phyloP scores from a whole-genome alignment of 495 filamentous ascomycete genomes.

The Penicillium herquei region DNA sequence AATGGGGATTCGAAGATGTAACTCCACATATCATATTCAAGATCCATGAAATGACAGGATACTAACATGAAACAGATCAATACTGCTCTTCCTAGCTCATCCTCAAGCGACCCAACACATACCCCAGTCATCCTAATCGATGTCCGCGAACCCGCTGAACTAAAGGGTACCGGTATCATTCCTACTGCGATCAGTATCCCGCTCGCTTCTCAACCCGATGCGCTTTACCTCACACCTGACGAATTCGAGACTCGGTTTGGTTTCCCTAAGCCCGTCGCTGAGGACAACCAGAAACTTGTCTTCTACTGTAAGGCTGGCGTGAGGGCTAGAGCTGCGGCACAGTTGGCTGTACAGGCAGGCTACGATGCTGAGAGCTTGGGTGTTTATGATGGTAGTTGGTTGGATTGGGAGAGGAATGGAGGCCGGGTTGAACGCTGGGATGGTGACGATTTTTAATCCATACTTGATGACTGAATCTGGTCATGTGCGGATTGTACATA shows the following conservation, averaged over 20 bases:
- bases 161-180: conserved; percentile 66
- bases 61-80: conserved; percentile 31
- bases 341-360: conserved; percentile 72
- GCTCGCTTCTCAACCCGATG: conserved; percentile 71
- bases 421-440: conserved; percentile 58
- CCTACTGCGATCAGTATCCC: conserved; percentile 79
- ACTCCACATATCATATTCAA: neutral
- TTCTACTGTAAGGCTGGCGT: conserved; percentile 95
- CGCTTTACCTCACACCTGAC: conserved; percentile 65
- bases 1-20: conserved; percentile 49
- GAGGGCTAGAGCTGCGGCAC: conserved; percentile 74
- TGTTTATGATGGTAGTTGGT: conserved; percentile 87
- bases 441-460: conserved; percentile 24
- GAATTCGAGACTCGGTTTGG: conserved; percentile 66
- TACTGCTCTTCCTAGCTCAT: conserved; percentile 31
- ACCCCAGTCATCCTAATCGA: conserved; percentile 53
- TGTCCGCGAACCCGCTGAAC: conserved; percentile 83
- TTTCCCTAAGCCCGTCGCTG: conserved; percentile 40
- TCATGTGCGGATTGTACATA: conserved; percentile 6
- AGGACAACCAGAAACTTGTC: conserved; percentile 48
- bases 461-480: neutral
- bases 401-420: conserved; percentile 76
- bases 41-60: neutral
- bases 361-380: conserved; percentile 67
- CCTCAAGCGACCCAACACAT: conserved; percentile 18